Conservation (phyloP, 2,329 filamentous ascomycete genomes). For the Neophaeococcomyces aloes region DNA sequence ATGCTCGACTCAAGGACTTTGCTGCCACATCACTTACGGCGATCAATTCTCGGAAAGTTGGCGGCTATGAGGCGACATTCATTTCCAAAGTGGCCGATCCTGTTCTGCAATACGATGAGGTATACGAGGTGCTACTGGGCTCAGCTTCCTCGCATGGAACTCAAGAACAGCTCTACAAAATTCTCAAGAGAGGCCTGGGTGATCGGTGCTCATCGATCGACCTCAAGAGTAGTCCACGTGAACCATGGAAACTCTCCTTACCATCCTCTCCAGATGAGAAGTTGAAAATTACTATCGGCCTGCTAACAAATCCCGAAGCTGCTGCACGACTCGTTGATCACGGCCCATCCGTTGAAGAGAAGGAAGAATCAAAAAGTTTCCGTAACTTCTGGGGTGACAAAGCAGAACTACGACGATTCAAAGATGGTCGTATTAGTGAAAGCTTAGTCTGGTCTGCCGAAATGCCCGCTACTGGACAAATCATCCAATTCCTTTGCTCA, state of each 20-base stretch:
- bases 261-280: not conserved
- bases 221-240: constrained; percentile 35
- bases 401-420: constrained; percentile 85
- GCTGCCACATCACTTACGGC: constrained; percentile 64
- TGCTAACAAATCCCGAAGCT: constrained; percentile 63
- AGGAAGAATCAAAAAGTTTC: constrained; percentile 69
- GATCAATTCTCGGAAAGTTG: constrained; percentile 60
- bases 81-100: constrained; percentile 50
- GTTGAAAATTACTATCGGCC: constrained; percentile 21
- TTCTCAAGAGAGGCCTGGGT: constrained; percentile 60
- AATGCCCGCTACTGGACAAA: constrained; percentile 63
- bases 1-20: constrained; percentile 59
- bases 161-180: constrained; percentile 42
- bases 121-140: constrained; percentile 29
- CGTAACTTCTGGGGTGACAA: constrained; percentile 92
- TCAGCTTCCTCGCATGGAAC: constrained; percentile 5
- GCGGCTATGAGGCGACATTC: constrained; percentile 79
- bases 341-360: constrained; percentile 76
- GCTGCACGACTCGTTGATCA: constrained; percentile 71
- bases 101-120: constrained; percentile 46
- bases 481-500: constrained; percentile 59
- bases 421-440: constrained; percentile 86
- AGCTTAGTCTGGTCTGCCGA: constrained; percentile 71
- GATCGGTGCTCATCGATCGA: constrained; percentile 63
- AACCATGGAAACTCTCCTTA: constrained; percentile 6